phyloP scores from a whole-genome alignment of 495 filamentous ascomycete species.

The Xanthoparmelia taractica region DNA sequence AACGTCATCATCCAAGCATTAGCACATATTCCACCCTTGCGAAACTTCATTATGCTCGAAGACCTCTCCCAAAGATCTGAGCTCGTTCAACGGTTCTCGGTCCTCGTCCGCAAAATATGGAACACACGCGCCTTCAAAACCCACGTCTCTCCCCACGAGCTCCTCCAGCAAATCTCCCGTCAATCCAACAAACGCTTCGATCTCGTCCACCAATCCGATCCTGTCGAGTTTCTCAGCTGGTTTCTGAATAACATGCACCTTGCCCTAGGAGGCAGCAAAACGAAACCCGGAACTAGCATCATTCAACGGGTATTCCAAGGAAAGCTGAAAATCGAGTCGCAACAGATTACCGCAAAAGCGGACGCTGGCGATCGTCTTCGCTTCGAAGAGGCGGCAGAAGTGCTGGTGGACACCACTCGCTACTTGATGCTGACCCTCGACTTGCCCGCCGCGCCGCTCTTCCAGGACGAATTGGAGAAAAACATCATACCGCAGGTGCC shows the following conservation, averaged over 20 bases:
- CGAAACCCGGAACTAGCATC: constrained; percentile 66
- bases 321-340: constrained; percentile 81
- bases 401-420: constrained; percentile 64
- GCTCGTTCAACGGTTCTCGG: constrained; percentile 70
- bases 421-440: constrained; percentile 91
- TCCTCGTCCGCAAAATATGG: constrained; percentile 94
- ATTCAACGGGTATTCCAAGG: constrained; percentile 92
- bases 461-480: constrained; percentile 80
- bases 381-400: constrained; percentile 83
- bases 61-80: constrained; percentile 54
- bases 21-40: constrained; percentile 79
- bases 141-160: constrained; percentile 94
- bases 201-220: constrained; percentile 84
- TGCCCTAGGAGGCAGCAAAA: constrained; percentile 79
- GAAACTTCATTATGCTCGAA: constrained; percentile 90
- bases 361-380: constrained; percentile 81
- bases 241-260: constrained; percentile 94
- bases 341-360: constrained; percentile 86
- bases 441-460: constrained; percentile 87
- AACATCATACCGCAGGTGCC: constrained; percentile 97
- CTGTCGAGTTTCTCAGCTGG: constrained; percentile 94
- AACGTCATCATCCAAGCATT: constrained; percentile 95
- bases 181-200: constrained; percentile 88
- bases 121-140: constrained; percentile 94
- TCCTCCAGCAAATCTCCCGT: constrained; percentile 88